Conservation (phyloP, 2,329 filamentous ascomycete species). For the Davidsoniella virescens region DNA sequence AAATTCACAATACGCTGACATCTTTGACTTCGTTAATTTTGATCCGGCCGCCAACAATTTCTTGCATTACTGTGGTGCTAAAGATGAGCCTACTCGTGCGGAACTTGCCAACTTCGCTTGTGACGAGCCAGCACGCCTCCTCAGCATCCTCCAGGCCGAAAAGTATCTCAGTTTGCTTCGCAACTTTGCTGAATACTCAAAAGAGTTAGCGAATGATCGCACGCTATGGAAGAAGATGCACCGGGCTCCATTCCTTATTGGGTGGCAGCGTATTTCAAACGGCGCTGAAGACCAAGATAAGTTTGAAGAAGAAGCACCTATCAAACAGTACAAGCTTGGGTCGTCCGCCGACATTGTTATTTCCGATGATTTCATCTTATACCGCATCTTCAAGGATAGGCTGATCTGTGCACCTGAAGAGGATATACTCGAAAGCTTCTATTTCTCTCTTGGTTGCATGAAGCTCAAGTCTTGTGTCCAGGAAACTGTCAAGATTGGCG, state of each 20-base stretch:
- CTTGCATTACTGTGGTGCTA: conserved; percentile 73
- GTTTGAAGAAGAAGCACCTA: conserved; percentile 35
- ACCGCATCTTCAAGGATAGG: conserved; percentile 70
- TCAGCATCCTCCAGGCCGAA: conserved; percentile 65
- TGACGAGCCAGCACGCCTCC: conserved; percentile 63
- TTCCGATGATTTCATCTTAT: conserved; percentile 77
- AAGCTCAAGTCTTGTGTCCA: conserved; percentile 63
- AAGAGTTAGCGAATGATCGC: conserved; percentile 60
- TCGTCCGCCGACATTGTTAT: conserved; percentile 58
- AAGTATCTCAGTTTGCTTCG: conserved; percentile 76
- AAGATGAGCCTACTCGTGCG: conserved; percentile 71
- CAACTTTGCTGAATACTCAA: conserved; percentile 58
- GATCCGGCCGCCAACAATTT: conserved; percentile 77
- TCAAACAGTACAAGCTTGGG: conserved; percentile 66
- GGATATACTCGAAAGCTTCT: conserved; percentile 71
- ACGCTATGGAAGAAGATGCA: conserved; percentile 63
- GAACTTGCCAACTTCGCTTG: conserved; percentile 79
- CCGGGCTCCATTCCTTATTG: conserved; percentile 60
- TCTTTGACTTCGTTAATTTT: conserved; percentile 96
- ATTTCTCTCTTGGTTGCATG: conserved; percentile 61
- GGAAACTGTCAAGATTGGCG: conserved; percentile 59
- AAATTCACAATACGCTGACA: conserved; percentile 56
- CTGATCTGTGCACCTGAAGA: conserved; percentile 83
- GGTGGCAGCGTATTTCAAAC: conserved; percentile 40
- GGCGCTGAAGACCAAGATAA: conserved; percentile 23